Base-by-base conservation (phyloP, 345 rosid species). In the Acer campestre region DNA sequence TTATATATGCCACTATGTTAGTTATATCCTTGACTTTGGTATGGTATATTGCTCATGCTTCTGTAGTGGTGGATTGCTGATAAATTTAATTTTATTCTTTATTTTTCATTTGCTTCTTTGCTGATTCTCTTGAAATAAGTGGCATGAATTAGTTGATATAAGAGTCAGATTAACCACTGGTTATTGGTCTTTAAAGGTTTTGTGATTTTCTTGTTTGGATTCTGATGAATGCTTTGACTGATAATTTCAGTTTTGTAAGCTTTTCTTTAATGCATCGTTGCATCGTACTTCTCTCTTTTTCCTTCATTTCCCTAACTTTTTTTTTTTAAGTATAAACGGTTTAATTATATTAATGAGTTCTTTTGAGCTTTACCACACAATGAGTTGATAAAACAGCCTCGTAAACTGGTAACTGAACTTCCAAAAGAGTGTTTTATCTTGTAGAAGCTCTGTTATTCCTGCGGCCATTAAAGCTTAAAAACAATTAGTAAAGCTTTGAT, bases 181-280 rank as follows among this genome's bases (percentile, higher is more conserved):
- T 75, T 49, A 11, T 22, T 63, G 4, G 70, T 67, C 38, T 23
- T 4, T 29, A 25, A 53, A 62, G 16, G n/a, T 27, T 20, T 75
- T 75, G 25, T 58, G 7, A 48, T 35, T 8, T 59, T 44, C 61
- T 23, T 14, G 67, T 70, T 27, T 17, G 35, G 18, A 5, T 67
- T 25, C 48, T 55, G 55, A 38, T 76, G 55, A 76, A 65, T 71
- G 61, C 40, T 61, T 20, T 27, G 70, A 25, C 62, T 27, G 17
- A 70, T 35, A 56, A 31, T 49, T 27, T 65, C 4, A 12, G 55
- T 75, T 61, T 65, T 44, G n/a, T 3, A 51, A 44, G 62, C 64
- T 29, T 20, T 40, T 27, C 23, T 17, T 46, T 27, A 63, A 80
- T 48, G 53, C 27, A 67, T 16, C 49, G 17, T 77, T 65, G 16